These are phyloP conservation scores for Starmerella bacillaris DNA, from an alignment of 805 yeast species.

Conservation along the genomic window DNA sequence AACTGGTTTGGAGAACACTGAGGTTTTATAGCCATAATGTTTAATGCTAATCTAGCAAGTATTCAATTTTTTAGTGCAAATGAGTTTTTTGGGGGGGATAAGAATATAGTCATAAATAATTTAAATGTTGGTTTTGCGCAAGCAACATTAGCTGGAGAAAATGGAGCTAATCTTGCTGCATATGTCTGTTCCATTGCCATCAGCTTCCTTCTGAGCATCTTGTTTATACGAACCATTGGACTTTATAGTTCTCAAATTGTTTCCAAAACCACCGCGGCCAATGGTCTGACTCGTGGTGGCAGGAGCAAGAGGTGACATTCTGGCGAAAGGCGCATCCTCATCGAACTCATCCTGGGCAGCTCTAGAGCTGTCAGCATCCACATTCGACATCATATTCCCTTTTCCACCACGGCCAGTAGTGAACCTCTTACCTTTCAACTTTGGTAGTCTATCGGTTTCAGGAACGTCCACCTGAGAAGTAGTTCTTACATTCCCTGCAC, in stretches of 20 bases:
- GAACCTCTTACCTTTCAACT: conserved; percentile 32
- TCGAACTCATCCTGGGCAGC: conserved; percentile 35
- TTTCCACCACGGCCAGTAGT: conserved; percentile 68
- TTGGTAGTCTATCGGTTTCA: conserved; percentile 46
- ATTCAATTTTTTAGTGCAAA: no score
- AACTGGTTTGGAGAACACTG: no score
- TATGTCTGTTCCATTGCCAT: not conserved
- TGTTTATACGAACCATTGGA: conserved; percentile 4
- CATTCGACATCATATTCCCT: conserved; percentile 54
- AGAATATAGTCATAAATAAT: no score
- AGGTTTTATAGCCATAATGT: no score
- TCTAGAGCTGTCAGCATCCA: conserved; percentile 36
- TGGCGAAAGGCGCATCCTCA: conserved; percentile 31
- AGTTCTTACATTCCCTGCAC: conserved; percentile 49
- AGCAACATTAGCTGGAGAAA: no score
- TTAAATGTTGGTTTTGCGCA: no score
- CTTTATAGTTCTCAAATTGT: conserved; percentile 16
- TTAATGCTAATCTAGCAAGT: no score
- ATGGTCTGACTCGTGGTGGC: conserved; percentile 23
- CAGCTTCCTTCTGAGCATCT: not conserved
- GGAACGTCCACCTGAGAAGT: conserved; percentile 34
- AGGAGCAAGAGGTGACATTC: conserved; percentile 27
- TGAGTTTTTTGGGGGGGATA: not conserved
- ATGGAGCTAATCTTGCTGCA: conserved; percentile 6
- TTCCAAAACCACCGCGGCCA: conserved; percentile 54